phyloP scores from a whole-genome alignment of 2,329 filamentous ascomycete genomes.

The Diaporthe ampelina region DNA sequence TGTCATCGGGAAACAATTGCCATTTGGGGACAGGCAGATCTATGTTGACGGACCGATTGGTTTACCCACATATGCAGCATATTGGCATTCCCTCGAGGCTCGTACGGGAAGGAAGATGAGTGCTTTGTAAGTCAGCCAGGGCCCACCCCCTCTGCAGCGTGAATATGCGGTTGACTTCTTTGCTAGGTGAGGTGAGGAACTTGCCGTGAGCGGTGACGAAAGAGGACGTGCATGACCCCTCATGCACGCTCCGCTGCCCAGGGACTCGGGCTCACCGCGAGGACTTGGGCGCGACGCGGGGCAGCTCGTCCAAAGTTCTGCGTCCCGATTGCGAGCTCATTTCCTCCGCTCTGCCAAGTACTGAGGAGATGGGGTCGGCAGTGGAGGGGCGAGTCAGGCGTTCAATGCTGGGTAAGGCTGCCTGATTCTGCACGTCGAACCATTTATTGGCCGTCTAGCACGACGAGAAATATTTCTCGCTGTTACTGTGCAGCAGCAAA shows the following conservation, averaged over 20 bases:
- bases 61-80: neutral
- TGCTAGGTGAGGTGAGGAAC: neutral
- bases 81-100: no score
- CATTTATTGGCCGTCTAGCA: neutral
- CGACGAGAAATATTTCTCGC: neutral
- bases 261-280: neutral
- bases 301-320: slow-evolving; percentile 15
- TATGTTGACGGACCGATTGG: neutral
- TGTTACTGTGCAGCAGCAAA: neutral
- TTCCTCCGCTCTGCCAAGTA: slow-evolving; percentile 30
- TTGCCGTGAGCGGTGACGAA: slow-evolving; percentile 22
- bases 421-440: neutral
- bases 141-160: neutral
- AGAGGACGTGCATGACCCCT: neutral
- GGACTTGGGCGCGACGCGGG: slow-evolving; percentile 1
- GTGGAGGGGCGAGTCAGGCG: slow-evolving; percentile 29
- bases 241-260: neutral
- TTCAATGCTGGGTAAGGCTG: neutral
- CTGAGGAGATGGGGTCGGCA: neutral
- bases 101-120: no score
- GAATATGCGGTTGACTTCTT: neutral
- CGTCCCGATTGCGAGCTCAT: neutral
- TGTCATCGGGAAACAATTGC: neutral
- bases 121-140: neutral
- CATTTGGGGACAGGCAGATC: neutral